Percentiles rank a stretch among this genome's conserved stretches.
phyloP scores from a whole-genome alignment of 768 basidiomycete genomes.

The Rhizopogon vinicolor region DNA sequence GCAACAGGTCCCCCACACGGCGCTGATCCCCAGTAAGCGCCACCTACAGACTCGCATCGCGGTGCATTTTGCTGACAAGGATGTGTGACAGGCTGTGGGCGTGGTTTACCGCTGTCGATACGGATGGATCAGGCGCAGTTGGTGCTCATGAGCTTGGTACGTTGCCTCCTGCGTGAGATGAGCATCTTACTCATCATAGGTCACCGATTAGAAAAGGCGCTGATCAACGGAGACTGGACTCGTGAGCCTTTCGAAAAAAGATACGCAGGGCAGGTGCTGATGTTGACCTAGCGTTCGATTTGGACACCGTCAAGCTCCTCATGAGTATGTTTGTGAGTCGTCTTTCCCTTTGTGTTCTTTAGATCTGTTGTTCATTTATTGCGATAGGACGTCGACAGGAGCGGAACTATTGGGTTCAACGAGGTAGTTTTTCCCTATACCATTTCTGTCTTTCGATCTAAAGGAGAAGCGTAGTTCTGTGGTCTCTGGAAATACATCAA shows the following conservation, averaged over 20 bases:
- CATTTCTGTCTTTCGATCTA: conserved; percentile 4
- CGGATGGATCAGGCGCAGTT: conserved; percentile 65
- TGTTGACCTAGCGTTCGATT: conserved; percentile 58
- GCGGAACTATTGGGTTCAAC: conserved; percentile 75
- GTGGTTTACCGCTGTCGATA: conserved; percentile 71
- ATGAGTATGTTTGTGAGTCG: conserved; percentile 71
- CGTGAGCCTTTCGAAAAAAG: conserved; percentile 42
- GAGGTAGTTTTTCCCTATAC: conserved; percentile 42
- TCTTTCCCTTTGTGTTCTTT: neutral
- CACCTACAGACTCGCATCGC: neutral
- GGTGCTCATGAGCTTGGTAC: conserved; percentile 61
- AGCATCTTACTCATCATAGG: neutral
- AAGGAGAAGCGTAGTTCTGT: conserved; percentile 41
- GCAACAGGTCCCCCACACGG: conserved; percentile 36
- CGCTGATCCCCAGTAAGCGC: conserved; percentile 69
- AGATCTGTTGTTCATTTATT: neutral
- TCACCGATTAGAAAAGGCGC: conserved; percentile 33
- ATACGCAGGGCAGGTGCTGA: neutral
- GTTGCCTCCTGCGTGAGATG: conserved; percentile 20
- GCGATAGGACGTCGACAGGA: conserved; percentile 60
- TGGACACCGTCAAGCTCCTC: conserved; percentile 82
- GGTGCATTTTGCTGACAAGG: no score
- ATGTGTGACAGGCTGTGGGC: conserved; percentile 51
- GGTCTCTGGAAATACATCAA: conserved; percentile 84
- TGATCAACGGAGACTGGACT: conserved; percentile 69